Evolutionary conservation across 2,329 filamentous ascomycete genomes (phyloP).

Genomic region (Aspergillus quadricinctus): DNA sequence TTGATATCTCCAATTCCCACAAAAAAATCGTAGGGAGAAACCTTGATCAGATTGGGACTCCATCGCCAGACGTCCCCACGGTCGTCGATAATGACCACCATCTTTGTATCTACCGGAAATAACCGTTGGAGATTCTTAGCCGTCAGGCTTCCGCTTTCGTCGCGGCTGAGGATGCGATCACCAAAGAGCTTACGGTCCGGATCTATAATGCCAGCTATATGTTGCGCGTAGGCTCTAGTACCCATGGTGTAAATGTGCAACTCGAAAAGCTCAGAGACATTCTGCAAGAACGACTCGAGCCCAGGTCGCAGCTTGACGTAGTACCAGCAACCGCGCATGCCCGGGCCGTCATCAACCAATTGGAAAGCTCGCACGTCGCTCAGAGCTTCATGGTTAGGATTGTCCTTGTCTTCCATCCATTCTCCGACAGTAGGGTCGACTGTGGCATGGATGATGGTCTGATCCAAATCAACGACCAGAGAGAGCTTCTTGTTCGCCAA

Average conservation of each 20-base stretch:
- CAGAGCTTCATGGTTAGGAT: constrained; percentile 86
- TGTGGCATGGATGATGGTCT: constrained; percentile 97
- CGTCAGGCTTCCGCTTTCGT: constrained; percentile 91
- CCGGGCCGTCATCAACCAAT: constrained; percentile 76
- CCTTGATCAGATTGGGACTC: constrained; percentile 88
- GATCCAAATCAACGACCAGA: constrained; percentile 92
- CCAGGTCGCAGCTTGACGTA: constrained; percentile 97
- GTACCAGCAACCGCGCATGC: constrained; percentile 79
- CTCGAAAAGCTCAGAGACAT: constrained; percentile 78
- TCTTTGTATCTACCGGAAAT: constrained; percentile 95
- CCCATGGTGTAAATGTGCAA: constrained; percentile 99
- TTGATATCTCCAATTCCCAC: constrained; percentile 98
- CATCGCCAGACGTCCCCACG: constrained; percentile 95
- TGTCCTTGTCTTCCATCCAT: constrained; percentile 83
- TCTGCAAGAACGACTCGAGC: constrained; percentile 71
- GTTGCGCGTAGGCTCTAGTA: constrained; percentile 88
- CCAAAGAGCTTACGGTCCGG: constrained; percentile 85
- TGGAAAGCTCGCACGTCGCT: constrained; percentile 87
- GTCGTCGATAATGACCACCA: constrained; percentile 99
- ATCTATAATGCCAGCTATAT: constrained; percentile 89
- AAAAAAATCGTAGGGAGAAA: constrained; percentile 95
- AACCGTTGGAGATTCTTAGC: constrained; percentile 85
- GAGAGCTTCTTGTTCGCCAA: constrained; percentile 79
- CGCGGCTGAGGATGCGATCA: constrained; percentile 90
- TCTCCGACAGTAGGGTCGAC: constrained; percentile 95